Conservation (phyloP, 2,329 filamentous ascomycete species). For the Alternaria tenuissima region DNA sequence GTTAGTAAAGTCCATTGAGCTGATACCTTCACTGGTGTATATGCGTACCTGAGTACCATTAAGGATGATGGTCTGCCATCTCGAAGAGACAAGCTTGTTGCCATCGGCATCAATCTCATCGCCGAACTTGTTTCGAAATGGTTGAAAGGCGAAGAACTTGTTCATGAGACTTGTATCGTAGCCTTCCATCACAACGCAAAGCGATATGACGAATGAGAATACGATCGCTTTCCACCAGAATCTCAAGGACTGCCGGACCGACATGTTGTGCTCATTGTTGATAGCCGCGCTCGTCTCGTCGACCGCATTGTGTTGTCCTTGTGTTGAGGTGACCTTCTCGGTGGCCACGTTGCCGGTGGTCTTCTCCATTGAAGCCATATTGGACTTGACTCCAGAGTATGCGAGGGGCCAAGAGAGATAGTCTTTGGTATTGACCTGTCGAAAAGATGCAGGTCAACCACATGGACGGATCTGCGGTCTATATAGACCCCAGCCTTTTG, state of each 20-base stretch:
- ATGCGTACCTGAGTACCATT: slow-evolving; percentile 52
- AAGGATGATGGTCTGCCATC: slow-evolving; percentile 55
- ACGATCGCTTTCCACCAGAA: slow-evolving; percentile 84
- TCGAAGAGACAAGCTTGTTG: slow-evolving; percentile 48
- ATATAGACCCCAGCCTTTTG: slow-evolving; percentile 14
- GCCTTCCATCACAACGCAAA: slow-evolving; percentile 87
- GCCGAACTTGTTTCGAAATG: slow-evolving; percentile 54
- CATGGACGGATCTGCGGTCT: slow-evolving; percentile 12
- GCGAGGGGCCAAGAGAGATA: not conserved
- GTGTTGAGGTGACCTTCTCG: slow-evolving; percentile 26
- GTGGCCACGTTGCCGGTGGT: slow-evolving; percentile 29
- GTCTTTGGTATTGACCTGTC: not conserved
- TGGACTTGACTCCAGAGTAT: slow-evolving; percentile 5
- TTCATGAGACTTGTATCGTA: slow-evolving; percentile 82
- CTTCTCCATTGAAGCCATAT: slow-evolving; percentile 26
- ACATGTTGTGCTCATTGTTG: slow-evolving; percentile 56
- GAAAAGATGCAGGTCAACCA: slow-evolving; percentile 2
- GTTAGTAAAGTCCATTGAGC: slow-evolving; percentile 16
- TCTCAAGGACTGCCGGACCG: slow-evolving; percentile 73
- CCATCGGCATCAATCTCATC: slow-evolving; percentile 44
- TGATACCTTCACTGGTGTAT: not conserved
- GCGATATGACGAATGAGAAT: slow-evolving; percentile 84
- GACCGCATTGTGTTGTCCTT: slow-evolving; percentile 18
- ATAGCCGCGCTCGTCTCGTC: slow-evolving; percentile 41
- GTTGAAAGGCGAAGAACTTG: slow-evolving; percentile 69